A percentile compares a stretch with the other conserved stretches of the same genome.
Evolutionary conservation across 345 rosid genomes (phyloP).

Genomic region (Microcos paniculata): DNA sequence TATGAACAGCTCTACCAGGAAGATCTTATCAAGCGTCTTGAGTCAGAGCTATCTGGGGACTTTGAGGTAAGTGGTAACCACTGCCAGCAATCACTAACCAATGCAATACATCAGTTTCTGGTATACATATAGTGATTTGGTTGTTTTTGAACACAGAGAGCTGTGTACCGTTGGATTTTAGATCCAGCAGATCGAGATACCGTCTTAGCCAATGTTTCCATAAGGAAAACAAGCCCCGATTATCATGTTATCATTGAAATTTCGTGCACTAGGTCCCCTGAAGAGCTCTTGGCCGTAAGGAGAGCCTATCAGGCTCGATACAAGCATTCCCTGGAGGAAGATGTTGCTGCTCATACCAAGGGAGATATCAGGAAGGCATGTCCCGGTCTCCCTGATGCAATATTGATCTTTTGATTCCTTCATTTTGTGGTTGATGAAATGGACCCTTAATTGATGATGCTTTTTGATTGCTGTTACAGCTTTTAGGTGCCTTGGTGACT

Average conservation of each 20-base stretch:
- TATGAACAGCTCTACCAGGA: conserved; percentile 43
- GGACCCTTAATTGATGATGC: neutral
- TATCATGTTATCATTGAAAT: conserved; percentile 53
- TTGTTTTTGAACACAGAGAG: conserved; percentile 34
- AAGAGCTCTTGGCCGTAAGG: conserved; percentile 60
- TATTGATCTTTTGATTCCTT: neutral
- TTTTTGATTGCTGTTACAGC: conserved; percentile 31
- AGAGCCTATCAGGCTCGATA: conserved; percentile 59
- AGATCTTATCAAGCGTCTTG: conserved; percentile 59
- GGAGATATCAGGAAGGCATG: conserved; percentile 59
- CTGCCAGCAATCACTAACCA: neutral
- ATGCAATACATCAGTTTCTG: neutral
- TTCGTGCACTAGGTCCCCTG: conserved; percentile 47
- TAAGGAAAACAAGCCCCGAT: conserved; percentile 34
- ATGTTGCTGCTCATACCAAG: conserved; percentile 54
- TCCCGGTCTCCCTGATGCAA: neutral
- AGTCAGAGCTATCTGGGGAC: conserved; percentile 60
- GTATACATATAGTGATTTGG: neutral
- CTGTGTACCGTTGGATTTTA: conserved; percentile 53
- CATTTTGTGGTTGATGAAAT: neutral
- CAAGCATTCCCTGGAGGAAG: conserved; percentile 72
- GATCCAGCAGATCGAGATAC: conserved; percentile 70
- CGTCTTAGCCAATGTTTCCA: conserved; percentile 48
- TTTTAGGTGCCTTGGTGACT: conserved; percentile 53
- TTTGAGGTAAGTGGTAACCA: conserved; percentile 35